Percentiles rank a stretch among this genome's conserved stretches.
phyloP scores from a whole-genome alignment of 257 asterid species.

The Solanum raphanifolium region DNA sequence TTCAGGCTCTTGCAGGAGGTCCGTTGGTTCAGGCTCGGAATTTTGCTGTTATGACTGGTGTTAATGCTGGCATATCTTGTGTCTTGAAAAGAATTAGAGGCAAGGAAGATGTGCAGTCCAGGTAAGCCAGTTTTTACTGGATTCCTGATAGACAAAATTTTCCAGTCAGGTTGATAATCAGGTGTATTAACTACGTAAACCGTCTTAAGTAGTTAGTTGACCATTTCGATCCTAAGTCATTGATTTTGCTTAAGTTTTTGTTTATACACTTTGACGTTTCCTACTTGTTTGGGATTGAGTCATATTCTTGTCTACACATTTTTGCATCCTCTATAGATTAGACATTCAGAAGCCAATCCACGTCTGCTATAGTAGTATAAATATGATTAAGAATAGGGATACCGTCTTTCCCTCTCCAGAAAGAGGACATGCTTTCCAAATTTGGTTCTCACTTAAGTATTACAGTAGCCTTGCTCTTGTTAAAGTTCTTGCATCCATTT shows the following conservation, averaged over 20 bases:
- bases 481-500: background rate
- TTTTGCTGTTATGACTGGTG: slow-evolving; percentile 94
- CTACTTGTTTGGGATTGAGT: background rate
- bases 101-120: slow-evolving; percentile 84
- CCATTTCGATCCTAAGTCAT: background rate
- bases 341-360: background rate
- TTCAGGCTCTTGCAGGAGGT: slow-evolving; percentile 85
- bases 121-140: slow-evolving; percentile 25
- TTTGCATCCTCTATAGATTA: background rate
- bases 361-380: background rate
- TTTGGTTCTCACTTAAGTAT: background rate
- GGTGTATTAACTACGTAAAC: background rate
- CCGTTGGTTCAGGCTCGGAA: slow-evolving; percentile 85
- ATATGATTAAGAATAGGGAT: background rate
- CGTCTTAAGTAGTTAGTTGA: background rate
- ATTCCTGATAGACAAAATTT: background rate
- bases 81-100: slow-evolving; percentile 87
- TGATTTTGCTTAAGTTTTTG: background rate
- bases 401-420: background rate
- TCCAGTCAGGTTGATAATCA: background rate
- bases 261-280: background rate
- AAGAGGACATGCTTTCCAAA: background rate
- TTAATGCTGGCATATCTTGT: slow-evolving; percentile 83
- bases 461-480: background rate
- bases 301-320: background rate